phyloP scores from a whole-genome alignment of 2,329 filamentous ascomycete species.

The Gyromitra esculenta region DNA sequence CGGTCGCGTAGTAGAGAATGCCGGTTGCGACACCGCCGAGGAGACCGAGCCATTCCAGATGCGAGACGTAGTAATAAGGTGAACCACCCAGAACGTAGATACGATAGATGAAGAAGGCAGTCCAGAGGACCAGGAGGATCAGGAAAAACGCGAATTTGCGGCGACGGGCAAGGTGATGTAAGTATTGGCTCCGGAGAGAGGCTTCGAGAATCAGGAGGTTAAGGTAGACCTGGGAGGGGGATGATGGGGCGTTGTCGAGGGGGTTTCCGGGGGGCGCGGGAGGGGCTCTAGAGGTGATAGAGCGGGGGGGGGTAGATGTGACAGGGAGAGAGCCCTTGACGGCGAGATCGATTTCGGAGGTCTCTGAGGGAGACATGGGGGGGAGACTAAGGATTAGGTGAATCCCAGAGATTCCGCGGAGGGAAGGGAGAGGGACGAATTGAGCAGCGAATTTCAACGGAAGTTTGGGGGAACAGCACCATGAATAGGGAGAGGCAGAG shows the following conservation, averaged over 20 bases:
- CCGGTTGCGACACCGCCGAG: conserved; percentile 89
- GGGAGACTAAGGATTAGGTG: conserved; percentile 21
- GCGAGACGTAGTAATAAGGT: conserved; percentile 73
- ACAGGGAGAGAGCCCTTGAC: conserved; percentile 87
- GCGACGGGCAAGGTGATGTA: conserved; percentile 85
- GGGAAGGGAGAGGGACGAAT: not conserved
- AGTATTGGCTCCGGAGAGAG: conserved; percentile 89
- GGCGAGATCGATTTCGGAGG: conserved; percentile 79
- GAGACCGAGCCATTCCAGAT: conserved; percentile 82
- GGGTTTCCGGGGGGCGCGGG: conserved; percentile 70
- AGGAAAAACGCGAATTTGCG: conserved; percentile 95
- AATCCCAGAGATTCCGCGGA: conserved; percentile 3
- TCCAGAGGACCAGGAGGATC: conserved; percentile 80
- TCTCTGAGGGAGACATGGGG: conserved; percentile 7
- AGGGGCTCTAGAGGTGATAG: conserved; percentile 59
- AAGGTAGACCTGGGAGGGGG: conserved; percentile 94
- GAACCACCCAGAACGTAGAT: conserved; percentile 92
- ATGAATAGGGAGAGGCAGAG: not conserved
- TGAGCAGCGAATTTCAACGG: not conserved
- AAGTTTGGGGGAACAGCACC: not conserved
- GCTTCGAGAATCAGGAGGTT: conserved; percentile 97
- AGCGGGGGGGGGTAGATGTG: conserved; percentile 60
- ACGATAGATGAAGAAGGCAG: conserved; percentile 83
- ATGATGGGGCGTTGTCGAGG: conserved; percentile 82
- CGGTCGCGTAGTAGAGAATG: conserved; percentile 89